Evolutionary conservation across 495 filamentous ascomycete species (phyloP).

Genomic region (Bryoglossum gracile): DNA sequence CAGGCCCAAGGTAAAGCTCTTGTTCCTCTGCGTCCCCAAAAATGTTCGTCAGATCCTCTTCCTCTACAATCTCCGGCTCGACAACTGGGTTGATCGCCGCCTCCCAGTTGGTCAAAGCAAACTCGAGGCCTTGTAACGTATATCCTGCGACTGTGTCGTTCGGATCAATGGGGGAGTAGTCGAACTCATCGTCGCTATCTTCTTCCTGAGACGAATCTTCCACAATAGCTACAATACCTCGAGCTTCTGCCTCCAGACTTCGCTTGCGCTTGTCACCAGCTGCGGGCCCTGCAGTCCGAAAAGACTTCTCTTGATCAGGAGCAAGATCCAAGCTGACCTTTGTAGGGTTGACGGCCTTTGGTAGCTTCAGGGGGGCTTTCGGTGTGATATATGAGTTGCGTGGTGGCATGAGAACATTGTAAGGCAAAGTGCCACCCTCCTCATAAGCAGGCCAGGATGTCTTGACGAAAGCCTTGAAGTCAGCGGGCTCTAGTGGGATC

Average conservation of each 20-base stretch:
- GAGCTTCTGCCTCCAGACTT: conserved; percentile 46
- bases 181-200: conserved; percentile 49
- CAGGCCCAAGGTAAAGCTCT: conserved; percentile 37
- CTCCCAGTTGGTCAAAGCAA: conserved; percentile 82
- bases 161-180: conserved; percentile 40
- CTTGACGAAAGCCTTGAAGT: conserved; percentile 58
- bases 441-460: conserved; percentile 65
- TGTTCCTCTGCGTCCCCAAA: conserved; percentile 50
- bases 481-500: conserved; percentile 53
- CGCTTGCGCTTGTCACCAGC: conserved; percentile 39
- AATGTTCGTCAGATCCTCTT: conserved; percentile 27
- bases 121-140: conserved; percentile 65
- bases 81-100: conserved; percentile 36
- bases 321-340: conserved; percentile 82
- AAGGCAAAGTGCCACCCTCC: conserved; percentile 53
- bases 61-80: conserved; percentile 27
- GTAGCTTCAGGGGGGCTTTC: conserved; percentile 62
- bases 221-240: conserved; percentile 49
- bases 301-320: conserved; percentile 71
- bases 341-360: conserved; percentile 73
- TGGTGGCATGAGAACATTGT: conserved; percentile 66
- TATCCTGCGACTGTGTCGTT: conserved; percentile 63
- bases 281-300: conserved; percentile 55
- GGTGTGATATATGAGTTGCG: conserved; percentile 64
- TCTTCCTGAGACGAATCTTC: conserved; percentile 43